These are phyloP conservation scores for Otatea glauca DNA, from an alignment of 176 grass and related monocot genomes.

Conservation along the genomic window DNA sequence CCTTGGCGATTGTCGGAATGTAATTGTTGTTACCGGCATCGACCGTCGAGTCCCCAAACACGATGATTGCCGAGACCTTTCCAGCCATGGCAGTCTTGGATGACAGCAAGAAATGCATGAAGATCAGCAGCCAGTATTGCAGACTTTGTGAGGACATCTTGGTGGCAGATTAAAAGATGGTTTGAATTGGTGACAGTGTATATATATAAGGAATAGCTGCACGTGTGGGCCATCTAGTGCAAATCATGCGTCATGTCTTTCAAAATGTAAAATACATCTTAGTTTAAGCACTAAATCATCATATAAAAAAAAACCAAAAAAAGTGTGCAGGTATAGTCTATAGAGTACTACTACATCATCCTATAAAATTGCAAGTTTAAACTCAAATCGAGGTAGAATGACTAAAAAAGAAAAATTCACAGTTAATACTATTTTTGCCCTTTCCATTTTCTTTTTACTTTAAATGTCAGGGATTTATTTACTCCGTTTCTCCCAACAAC, in stretches of 20 bases:
- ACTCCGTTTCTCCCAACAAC: not conserved
- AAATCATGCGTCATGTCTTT: not conserved
- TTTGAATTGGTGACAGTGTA: not conserved
- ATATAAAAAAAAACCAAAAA: not conserved
- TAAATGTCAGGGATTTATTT: not conserved
- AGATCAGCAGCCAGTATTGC: not conserved
- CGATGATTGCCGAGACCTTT: slow-evolving; percentile 59
- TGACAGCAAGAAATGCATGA: not conserved
- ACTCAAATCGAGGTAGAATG: no score
- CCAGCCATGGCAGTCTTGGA: not conserved
- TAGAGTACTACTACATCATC: no score
- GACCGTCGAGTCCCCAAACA: slow-evolving; percentile 82
- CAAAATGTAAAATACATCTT: not conserved
- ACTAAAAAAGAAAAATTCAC: no score
- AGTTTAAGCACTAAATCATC: not conserved
- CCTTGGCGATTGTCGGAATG: slow-evolving; percentile 59
- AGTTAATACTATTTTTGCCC: no score
- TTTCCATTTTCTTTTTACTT: no score
- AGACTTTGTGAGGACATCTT: no score
- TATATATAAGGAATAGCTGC: not conserved
- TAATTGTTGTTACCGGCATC: slow-evolving; percentile 87
- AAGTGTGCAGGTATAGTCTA: not conserved
- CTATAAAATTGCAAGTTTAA: no score
- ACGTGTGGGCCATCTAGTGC: not conserved
- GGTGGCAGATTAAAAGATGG: no score